Base-by-base conservation (phyloP, 192 early-diverging fungal species). In the Funneliformis mosseae region DNA sequence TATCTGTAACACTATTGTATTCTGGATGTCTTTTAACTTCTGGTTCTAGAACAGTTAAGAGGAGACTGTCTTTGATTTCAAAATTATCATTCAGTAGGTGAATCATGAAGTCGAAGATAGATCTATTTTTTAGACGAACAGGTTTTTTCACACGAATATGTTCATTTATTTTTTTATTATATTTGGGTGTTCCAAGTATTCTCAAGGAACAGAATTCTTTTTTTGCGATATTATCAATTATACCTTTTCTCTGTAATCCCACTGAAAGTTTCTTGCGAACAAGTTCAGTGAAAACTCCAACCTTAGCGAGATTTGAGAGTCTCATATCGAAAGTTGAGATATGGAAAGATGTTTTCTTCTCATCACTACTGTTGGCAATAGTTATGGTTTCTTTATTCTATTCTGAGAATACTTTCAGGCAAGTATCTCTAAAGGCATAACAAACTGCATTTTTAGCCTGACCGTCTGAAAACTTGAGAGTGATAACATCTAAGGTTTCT, bases 171-270 rank as follows among this genome's bases (percentile, higher is more conserved):
- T 71, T 39, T 71, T 74, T 55, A 55, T 55, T 74, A 74, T 55
- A n/a, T n/a, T n/a, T n/a, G n/a, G n/a, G n/a, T n/a, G n/a, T n/a
- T n/a, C n/a, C n/a, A n/a, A n/a, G n/a, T 1, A 74, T 74, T 55
- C 14, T n/a, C 27, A 74, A 74, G 5, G 50, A 74, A 27, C 48
- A 74, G 18, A 28, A 55, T 6, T 28, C 55, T 41, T 74, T 74
- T 28, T n/a, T 55, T 27, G 50, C 50, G 55, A 74, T 74, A 74
- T 74, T 74, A 74, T 74, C 50, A n/a, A 74, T 28, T 55, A 74
- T 74, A 25, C 55, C 27, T 28, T 74, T 74, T 5, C 55, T 11
- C 27, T 74, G 50, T 55, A 74, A 55, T 11, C 2, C 41, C 46
- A n/a, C n/a, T n/a, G n/a, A n/a, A n/a, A n/a, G n/a, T n/a, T n/a